Base-by-base conservation (phyloP, 768 basidiomycete genomes). In the Suillus luteus region DNA sequence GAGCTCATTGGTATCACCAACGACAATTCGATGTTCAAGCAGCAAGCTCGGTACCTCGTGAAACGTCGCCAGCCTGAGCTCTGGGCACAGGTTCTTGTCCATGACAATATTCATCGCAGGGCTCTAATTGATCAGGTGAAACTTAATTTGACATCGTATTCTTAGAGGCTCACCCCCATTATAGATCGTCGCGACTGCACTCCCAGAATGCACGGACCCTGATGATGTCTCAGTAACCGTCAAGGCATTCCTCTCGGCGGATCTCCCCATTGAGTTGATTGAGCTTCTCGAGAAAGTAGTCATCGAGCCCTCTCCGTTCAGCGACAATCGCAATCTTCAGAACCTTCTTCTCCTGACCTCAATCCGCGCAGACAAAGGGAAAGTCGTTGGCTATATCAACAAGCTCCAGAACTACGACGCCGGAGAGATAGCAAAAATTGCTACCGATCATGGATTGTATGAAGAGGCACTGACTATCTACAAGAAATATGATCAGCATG, bases 1-100 rank as follows among this genome's bases (percentile, higher is more conserved):
- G 97, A 99, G 77, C 85, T 99, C 64, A 96, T 99, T 72, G 76
- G 87, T 24, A 96, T 99, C 75, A 99, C 97, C 55, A 99, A 99
- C 73, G 96, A 96, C 68, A 99, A 99, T 81, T 90, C 95, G 14
- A 99, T 99, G 97, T 99, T 96, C 86, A 99, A 99, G 79, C 96
- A 99, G 72, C 97, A 99, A 77, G 93, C 97, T 60, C 90, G 97
- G 35, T 99, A 99, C 78, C 87, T 99, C 63, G 93, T 98, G 73
- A 97, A 96, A 78, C 90, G 97, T 69, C 93, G 97, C 66, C 89
- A 93, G 66, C 87, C 92, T 17, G 97, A 99, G 65, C 86, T 99
- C 37, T 99, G 97, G 97, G 87, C 91, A 1, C 95, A 98, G 77
- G 97, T 99, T 41, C 88, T 99, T 62, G 82, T 86, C 12, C 83